Conservation (phyloP, 192 early-diverging fungal genomes). For the Gonapodya sp. region DNA sequence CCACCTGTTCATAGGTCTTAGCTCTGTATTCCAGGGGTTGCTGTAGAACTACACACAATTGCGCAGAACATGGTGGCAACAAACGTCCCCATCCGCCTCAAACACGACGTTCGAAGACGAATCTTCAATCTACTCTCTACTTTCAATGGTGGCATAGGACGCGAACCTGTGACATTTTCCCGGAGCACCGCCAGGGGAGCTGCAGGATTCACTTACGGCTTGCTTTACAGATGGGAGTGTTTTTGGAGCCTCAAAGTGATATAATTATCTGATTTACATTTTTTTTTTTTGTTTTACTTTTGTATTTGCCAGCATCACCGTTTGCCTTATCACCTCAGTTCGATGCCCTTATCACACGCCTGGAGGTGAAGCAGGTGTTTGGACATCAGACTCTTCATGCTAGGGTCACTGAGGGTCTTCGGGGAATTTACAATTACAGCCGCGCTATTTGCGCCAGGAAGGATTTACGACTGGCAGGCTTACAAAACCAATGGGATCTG, state of each 20-base stretch:
- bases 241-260: neutral
- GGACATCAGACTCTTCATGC: neutral
- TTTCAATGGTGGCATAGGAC: neutral
- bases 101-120: neutral
- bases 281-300: neutral
- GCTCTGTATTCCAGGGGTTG: neutral
- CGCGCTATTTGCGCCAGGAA: neutral
- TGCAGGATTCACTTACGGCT: neutral
- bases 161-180: neutral
- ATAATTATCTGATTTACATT: neutral
- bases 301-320: neutral
- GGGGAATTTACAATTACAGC: neutral
- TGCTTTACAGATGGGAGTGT: neutral
- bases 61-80: neutral
- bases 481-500: neutral
- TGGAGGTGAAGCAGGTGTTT: neutral
- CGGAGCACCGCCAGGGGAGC: neutral
- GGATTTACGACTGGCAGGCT: neutral
- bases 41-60: neutral
- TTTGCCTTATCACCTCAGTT: neutral
- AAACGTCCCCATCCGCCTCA: neutral
- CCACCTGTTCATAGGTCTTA: too few species aligned
- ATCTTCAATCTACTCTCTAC: neutral
- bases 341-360: neutral
- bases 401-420: neutral